Evolutionary conservation across 1,284 basidiomycete genomes (phyloP).

Genomic region (Rhodotorula sp.): DNA sequence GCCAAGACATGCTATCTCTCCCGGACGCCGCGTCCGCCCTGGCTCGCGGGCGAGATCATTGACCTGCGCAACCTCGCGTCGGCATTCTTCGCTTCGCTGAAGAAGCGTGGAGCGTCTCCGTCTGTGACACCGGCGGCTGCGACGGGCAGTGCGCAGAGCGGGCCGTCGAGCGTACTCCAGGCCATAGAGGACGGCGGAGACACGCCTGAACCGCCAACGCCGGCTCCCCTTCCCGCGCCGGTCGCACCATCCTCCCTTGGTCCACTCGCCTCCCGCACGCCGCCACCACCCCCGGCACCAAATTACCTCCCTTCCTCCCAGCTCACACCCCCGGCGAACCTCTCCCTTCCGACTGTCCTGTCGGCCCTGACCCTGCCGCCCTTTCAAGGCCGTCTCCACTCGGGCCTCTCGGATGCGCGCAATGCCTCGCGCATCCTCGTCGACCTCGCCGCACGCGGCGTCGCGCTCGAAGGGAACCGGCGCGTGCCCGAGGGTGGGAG

Average conservation of each 20-base stretch:
- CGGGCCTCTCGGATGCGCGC: constrained; percentile 83
- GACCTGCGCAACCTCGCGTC: constrained; percentile 38
- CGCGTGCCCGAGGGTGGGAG: constrained; percentile 61
- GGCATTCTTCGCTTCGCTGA: constrained; percentile 31
- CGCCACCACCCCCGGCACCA: background rate
- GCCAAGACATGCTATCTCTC: constrained; percentile 80
- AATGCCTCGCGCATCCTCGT: constrained; percentile 77
- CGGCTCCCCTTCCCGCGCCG: background rate
- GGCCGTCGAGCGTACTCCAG: background rate
- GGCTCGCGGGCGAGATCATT: constrained; percentile 51
- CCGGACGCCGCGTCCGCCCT: constrained; percentile 57
- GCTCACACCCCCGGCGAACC: constrained; percentile 41
- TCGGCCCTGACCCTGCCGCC: constrained; percentile 51
- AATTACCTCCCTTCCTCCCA: constrained; percentile 36
- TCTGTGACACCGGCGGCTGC: background rate
- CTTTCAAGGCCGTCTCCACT: constrained; percentile 80
- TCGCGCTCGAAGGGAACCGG: constrained; percentile 71
- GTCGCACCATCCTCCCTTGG: constrained; percentile 43
- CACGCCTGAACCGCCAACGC: background rate
- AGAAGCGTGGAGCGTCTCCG: constrained; percentile 50
- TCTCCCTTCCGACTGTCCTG: constrained; percentile 52
- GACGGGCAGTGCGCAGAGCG: too few species aligned
- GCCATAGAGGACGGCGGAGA: background rate
- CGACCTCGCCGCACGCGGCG: constrained; percentile 68
- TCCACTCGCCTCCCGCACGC: constrained; percentile 56